Evolutionary conservation across 2,329 filamentous ascomycete species (phyloP).

Genomic region (Scopulariopsis brevicaulis): DNA sequence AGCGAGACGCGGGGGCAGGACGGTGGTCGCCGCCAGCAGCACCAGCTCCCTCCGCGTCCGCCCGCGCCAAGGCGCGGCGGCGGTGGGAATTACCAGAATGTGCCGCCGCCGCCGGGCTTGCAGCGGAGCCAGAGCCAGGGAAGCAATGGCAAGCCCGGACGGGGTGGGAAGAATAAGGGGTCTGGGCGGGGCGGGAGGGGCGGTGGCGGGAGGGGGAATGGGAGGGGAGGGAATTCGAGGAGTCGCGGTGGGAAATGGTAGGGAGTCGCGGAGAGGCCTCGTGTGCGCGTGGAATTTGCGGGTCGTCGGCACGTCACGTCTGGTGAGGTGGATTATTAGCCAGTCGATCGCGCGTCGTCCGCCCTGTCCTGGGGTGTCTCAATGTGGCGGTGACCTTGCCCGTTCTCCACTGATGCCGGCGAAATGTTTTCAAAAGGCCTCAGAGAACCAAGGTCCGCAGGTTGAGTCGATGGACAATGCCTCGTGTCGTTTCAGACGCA

Average conservation of each 20-base stretch:
- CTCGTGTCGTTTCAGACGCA: not conserved
- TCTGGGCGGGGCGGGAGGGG: not conserved
- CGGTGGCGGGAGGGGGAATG: not conserved
- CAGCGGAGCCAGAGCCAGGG: not conserved
- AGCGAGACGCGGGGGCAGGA: not conserved
- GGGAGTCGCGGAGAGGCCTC: not conserved
- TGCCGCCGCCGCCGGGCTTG: not conserved
- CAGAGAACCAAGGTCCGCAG: not conserved
- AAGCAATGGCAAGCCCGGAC: not conserved
- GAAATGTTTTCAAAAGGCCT: not conserved
- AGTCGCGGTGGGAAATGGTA: not conserved
- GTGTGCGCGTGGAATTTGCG: not conserved
- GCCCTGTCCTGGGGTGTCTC: not conserved
- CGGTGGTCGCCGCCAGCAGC: not conserved
- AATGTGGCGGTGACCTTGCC: not conserved
- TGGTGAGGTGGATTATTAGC: not conserved
- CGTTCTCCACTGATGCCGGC: not conserved
- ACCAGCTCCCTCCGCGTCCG: constrained; percentile 1
- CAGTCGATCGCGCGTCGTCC: not conserved
- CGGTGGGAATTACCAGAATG: not conserved
- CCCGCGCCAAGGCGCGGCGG: not conserved
- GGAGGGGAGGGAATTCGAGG: not conserved
- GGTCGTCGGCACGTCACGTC: not conserved
- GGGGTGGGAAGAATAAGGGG: not conserved
- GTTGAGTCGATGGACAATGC: not conserved